phyloP scores from a whole-genome alignment of 2,329 filamentous ascomycete species.

The Fusarium circinatum region DNA sequence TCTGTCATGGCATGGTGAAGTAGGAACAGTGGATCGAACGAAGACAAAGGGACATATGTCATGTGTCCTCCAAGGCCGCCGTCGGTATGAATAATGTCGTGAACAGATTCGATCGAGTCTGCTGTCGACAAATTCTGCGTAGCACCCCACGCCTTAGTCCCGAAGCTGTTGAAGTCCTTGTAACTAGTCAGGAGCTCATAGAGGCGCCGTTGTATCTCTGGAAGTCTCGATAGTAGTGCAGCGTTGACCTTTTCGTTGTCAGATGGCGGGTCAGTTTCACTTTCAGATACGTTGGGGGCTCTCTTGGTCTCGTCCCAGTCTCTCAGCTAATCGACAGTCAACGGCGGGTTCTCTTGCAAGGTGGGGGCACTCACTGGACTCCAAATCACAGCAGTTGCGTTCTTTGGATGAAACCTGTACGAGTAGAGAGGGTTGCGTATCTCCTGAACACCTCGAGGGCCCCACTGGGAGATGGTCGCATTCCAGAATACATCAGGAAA shows the following conservation, averaged over 20 bases:
- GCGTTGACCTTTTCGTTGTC: conserved; percentile 67
- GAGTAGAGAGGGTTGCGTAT: conserved; percentile 72
- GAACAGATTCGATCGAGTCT: conserved; percentile 73
- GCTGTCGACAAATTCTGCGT: conserved; percentile 58
- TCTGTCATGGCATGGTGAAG: conserved; percentile 82
- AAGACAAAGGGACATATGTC: conserved; percentile 75
- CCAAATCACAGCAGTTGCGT: conserved; percentile 66
- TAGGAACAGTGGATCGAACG: conserved; percentile 84
- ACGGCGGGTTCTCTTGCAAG: background rate
- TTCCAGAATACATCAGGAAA: conserved; percentile 59
- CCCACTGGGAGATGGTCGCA: conserved; percentile 61
- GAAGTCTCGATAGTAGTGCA: conserved; percentile 57
- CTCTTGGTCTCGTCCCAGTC: conserved; percentile 70
- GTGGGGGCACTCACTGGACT: conserved; percentile 61
- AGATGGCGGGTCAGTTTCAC: conserved; percentile 54
- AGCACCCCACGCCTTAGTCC: conserved; percentile 72
- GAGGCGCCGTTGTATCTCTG: conserved; percentile 69
- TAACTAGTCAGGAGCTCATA: conserved; percentile 76
- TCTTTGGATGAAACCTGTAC: conserved; percentile 69
- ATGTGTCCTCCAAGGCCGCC: conserved; percentile 73
- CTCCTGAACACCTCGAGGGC: conserved; percentile 64
- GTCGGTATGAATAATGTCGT: conserved; percentile 70
- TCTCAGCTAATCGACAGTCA: conserved; percentile 58
- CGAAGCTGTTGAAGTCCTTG: conserved; percentile 73
- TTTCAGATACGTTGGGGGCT: conserved; percentile 55